A percentile compares a stretch with the other conserved stretches of the same genome.
phyloP scores from a whole-genome alignment of 306 rosid genomes.

The Comarum palustre region DNA sequence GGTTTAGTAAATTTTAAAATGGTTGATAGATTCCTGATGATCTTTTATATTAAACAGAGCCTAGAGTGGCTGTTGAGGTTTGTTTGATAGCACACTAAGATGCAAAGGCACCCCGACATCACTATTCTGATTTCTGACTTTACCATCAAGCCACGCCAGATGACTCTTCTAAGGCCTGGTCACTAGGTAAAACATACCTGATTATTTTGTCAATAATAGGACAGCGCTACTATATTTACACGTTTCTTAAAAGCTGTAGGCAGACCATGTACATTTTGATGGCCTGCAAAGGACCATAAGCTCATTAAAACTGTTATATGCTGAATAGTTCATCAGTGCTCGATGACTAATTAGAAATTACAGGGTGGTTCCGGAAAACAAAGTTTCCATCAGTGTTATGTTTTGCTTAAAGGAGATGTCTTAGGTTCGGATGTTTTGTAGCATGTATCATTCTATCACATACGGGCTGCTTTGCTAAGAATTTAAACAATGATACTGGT shows the following conservation, averaged over 20 bases:
- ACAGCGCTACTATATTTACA: slow-evolving; percentile 19
- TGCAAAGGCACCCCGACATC: slow-evolving; percentile 23
- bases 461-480: background rate
- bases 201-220: slow-evolving; percentile 30
- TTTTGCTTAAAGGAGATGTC: background rate
- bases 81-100: slow-evolving; percentile 39
- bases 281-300: background rate
- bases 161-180: slow-evolving; percentile 21
- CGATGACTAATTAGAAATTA: slow-evolving; percentile 6
- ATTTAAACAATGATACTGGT: background rate
- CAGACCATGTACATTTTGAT: background rate
- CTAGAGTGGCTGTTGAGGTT: slow-evolving; percentile 74
- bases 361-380: slow-evolving; percentile 13
- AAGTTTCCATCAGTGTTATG: background rate
- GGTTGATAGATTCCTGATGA: slow-evolving; percentile 25
- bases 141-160: slow-evolving; percentile 26
- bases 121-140: slow-evolving; percentile 21
- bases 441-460: background rate
- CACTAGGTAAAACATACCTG: slow-evolving; percentile 16
- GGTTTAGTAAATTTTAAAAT: background rate
- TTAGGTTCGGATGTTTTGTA: background rate
- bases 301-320: background rate
- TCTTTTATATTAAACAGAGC: slow-evolving; percentile 49
- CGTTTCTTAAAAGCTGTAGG: background rate
- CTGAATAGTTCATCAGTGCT: background rate